These are phyloP conservation scores for Solanum chilense DNA, from an alignment of 257 asterid species.

Conservation along the genomic window DNA sequence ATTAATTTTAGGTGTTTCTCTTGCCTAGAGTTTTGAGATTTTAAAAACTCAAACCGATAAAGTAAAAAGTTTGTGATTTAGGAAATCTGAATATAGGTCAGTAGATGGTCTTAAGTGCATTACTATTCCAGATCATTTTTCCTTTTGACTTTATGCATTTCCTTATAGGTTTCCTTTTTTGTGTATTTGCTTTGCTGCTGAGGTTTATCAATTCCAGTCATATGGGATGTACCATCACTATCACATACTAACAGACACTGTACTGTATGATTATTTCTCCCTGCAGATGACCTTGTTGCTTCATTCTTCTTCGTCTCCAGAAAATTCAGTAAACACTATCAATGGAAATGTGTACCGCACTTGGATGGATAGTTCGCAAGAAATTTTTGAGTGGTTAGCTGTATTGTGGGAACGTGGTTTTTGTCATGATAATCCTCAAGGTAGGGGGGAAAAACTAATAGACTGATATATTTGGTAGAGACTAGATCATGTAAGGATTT, in stretches of 20 bases:
- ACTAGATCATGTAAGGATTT: background rate
- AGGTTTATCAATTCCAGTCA: background rate
- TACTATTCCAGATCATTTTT: background rate
- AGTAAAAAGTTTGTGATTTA: background rate
- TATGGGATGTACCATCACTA: background rate
- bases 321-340: conserved; percentile 18
- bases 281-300: conserved; percentile 68
- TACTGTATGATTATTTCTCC: conserved; percentile 1
- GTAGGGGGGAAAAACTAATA: conserved; percentile 15
- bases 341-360: conserved; percentile 22
- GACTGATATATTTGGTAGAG: background rate
- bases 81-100: background rate
- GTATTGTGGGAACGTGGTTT: conserved; percentile 92
- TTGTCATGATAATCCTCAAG: conserved; percentile 91
- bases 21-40: background rate
- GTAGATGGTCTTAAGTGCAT: background rate
- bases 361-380: conserved; percentile 50
- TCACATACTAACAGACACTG: background rate
- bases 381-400: conserved; percentile 65
- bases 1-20: background rate
- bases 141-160: background rate
- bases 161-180: background rate
- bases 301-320: conserved; percentile 32
- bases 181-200: background rate
- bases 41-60: background rate